Percentiles rank a stretch among this genome's conserved stretches.
Evolutionary conservation across 108 stramenopile species (phyloP).

Genomic region (Discostella pseudostelligera): DNA sequence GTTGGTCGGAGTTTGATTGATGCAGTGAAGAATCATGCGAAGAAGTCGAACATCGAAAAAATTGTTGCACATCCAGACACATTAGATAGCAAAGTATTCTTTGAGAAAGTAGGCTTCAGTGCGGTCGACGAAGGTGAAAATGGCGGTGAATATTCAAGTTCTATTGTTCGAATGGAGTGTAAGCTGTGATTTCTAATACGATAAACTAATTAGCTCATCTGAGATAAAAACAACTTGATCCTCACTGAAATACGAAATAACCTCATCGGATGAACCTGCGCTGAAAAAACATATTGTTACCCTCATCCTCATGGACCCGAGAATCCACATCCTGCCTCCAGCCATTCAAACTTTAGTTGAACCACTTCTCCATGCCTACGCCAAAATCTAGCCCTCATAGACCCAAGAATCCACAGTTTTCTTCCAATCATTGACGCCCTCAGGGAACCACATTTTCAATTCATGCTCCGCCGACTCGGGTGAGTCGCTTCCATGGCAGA

Average conservation of each 20-base stretch:
- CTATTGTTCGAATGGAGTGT: conserved; percentile 40
- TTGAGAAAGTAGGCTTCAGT: conserved; percentile 59
- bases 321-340: conserved; percentile 75
- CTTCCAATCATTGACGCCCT: conserved; percentile 82
- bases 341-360: conserved; percentile 83
- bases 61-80: conserved; percentile 46
- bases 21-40: conserved; percentile 46
- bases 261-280: too few species aligned
- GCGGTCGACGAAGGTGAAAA: conserved; percentile 11
- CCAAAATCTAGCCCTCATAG: conserved; percentile 53
- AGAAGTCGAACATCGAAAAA: conserved; percentile 17
- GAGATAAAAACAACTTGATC: too few species aligned
- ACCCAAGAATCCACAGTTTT: conserved; percentile 76
- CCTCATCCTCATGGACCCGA: not conserved
- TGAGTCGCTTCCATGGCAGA: conserved; percentile 73
- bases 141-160: conserved; percentile 20
- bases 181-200: conserved; percentile 14
- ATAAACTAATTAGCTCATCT: not conserved
- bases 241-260: too few species aligned
- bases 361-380: conserved; percentile 68
- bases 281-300: too few species aligned
- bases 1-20: conserved; percentile 45
- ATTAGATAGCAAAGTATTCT: conserved; percentile 42
- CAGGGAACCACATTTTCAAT: conserved; percentile 86
- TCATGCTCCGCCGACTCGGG: conserved; percentile 79